Conservation (phyloP, 108 stramenopile species). For the Epithemia pelagica region DNA sequence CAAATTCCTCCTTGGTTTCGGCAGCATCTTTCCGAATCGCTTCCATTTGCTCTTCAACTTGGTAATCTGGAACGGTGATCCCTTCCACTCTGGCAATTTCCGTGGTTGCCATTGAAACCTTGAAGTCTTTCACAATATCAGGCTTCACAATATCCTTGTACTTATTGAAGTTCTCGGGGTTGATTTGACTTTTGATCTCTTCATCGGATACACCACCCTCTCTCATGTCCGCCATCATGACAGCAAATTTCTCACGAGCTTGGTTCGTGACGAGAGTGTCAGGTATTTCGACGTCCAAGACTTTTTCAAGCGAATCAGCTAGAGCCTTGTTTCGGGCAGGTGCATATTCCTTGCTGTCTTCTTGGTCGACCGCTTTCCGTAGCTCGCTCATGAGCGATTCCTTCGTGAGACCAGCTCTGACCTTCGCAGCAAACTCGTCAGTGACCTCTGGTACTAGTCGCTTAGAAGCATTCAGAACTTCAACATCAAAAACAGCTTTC, state of each 20-base stretch:
- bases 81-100: slow-evolving; percentile 77
- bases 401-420: slow-evolving; percentile 76
- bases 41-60: slow-evolving; percentile 79
- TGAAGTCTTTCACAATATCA: slow-evolving; percentile 74
- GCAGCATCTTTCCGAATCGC: slow-evolving; percentile 63
- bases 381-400: slow-evolving; percentile 73
- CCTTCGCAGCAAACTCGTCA: slow-evolving; percentile 83
- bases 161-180: slow-evolving; percentile 88
- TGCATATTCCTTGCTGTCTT: slow-evolving; percentile 78
- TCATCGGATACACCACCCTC: slow-evolving; percentile 82
- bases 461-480: slow-evolving; percentile 60
- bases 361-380: slow-evolving; percentile 79
- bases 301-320: slow-evolving; percentile 58
- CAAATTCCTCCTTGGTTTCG: slow-evolving; percentile 52
- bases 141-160: slow-evolving; percentile 84
- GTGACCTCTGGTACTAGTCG: slow-evolving; percentile 78
- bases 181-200: slow-evolving; percentile 88
- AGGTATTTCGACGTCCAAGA: slow-evolving; percentile 79
- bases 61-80: slow-evolving; percentile 73
- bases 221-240: slow-evolving; percentile 94
- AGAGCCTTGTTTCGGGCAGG: slow-evolving; percentile 78
- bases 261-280: slow-evolving; percentile 88
- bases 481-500: slow-evolving; percentile 87
- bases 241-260: slow-evolving; percentile 89
- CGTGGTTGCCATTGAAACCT: slow-evolving; percentile 78